Base-by-base conservation (phyloP, 2,329 filamentous ascomycete genomes). In the Huntiella omanensis region DNA sequence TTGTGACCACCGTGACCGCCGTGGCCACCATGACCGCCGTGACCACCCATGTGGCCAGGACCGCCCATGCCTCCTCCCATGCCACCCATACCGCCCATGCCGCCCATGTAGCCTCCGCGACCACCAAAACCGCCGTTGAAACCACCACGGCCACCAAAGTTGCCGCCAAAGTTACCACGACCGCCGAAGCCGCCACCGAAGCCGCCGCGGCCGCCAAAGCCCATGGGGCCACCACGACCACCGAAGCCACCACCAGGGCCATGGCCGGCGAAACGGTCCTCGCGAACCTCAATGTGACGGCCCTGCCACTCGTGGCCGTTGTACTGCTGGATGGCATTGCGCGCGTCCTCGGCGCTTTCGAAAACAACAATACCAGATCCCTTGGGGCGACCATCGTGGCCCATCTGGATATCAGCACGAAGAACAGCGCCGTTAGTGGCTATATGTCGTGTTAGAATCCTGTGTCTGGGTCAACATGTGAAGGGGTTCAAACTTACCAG, bases 291-390 rank as follows among this genome's bases (percentile, higher is more conserved):
- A 43, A 98, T 75, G 45, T 79, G 68, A 49, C 91, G 82, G 8
- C 91, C 91, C 62, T 96, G 88, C 91, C 91, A 98, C 53, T 98
- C 91, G 60, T 94, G 96, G 49, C 91, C 91, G 59, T 96, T 95
- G 70, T 96, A 98, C 55, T 95, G 87, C 58, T 86, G 79, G 53
- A 98, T 98, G 16, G 91, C 91, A 58, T 86, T 94, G 54, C 86
- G 84, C 37, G 91, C 88, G 63, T 98, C 91, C 49, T 96, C 87
- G 1, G 86, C 77, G 49, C 79, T 88, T 61, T 98, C 91, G 60
- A 95, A 98, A 37, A 91, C 86, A 51, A 98, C 91, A 49, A 96
- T 93, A 54, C 91, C 91, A 43, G 91, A 94, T 46, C 91, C 91
- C 68, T 96, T 98, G 42, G 91, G 86, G 53, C 87, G 79, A 52